Base-by-base conservation (phyloP, 192 early-diverging fungal genomes). In the Backusella westeae region DNA sequence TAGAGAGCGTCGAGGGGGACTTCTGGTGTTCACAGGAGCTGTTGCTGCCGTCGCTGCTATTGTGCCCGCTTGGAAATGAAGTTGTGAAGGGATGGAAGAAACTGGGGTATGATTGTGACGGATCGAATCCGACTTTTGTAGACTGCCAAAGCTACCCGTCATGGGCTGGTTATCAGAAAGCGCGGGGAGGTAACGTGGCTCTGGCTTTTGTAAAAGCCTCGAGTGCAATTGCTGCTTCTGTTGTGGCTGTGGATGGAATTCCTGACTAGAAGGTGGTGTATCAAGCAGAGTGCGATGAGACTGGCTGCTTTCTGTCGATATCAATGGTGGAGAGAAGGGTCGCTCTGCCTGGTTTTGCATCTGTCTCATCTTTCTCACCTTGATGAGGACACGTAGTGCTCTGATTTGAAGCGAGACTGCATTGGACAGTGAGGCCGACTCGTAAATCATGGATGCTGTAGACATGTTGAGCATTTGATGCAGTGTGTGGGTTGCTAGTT, bases 371-470 rank as follows among this genome's bases (percentile, higher is more conserved):
- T 88, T 88, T 63, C 85, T 86, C 21, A 85, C 85, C n/a, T 82
- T 81, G 73, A 88, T 84, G 81, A 88, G 84, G 3, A 86, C 87
- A 65, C 86, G 85, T 7, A 88, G 59, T 5, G 87, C 84, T 23
- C 87, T 78, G 36, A 88, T 85, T 72, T 93, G 91, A 53, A 93
- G 84, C 10, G 89, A 87, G 32, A 86, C 84, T 67, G 89, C 88
- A 17, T 89, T 86, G 2, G 90, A 90, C 1, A 89, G 82, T 29
- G 89, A 85, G 8, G 89, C 90, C 0, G 91, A 90, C 72, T 92
- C 91, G 59, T 87, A 92, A 29, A 92, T 86, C 73, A 93, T 72
- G 4, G 90, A 89, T 19, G 91, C 91, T 1, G 88, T 91, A 0
- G 82, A 75, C 67, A 85, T 89, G 71, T 82, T 86, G 9, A 90